Evolutionary conservation across 2,329 filamentous ascomycete genomes (phyloP), one percentile per base, ranked within the genome.

Genomic region (Pseudodiploospora longispora): DNA sequence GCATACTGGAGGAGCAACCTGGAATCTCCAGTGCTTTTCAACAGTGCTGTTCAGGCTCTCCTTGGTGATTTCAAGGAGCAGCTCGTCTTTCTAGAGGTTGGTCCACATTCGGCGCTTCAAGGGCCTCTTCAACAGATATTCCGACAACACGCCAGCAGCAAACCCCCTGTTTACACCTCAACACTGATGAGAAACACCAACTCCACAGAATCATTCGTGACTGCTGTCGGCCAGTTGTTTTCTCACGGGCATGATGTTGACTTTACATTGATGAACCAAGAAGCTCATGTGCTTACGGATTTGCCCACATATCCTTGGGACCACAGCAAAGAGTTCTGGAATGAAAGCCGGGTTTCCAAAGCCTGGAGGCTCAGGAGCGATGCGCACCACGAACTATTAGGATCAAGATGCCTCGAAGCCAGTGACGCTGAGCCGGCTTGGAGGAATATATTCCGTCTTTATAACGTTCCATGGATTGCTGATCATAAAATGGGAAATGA

Each of bases 381-480:
- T 69, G 38, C 49, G 54, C 32, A 55, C 0, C 65, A 71, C 36
- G 65, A 71, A 34, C 54, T 75, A 0, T 50, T 70, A 2, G 41
- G 41, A 10, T 32, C 35, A 6, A 31, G 41, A 12, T 34, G 37
- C 4, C 4, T 33, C 2, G 41, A 37, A 29, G 41, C 38, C 2
- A 38, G 35, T 5, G 12, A 38, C 0, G 8, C n/a, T n/a, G 53
- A 56, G 42, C 51, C 54, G 6, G 47, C 45, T 1, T 60, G 52
- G 52, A 44, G 52, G 10, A 55, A 56, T 30, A 19, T 52, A 6
- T 34, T 60, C 3, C 37, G 41, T 7, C 28, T 54, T 1, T 45
- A 48, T 1, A 50, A 53, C 10, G 35, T 52, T 2, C 43, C 53
- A 5, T 71, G 68, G 69, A 43, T 71, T 34, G 32, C 9, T n/a